Evolutionary conservation across 129 eudicot species (phyloP), one percentile per base, ranked within the genome.

Genomic region (Artemisia annua): DNA sequence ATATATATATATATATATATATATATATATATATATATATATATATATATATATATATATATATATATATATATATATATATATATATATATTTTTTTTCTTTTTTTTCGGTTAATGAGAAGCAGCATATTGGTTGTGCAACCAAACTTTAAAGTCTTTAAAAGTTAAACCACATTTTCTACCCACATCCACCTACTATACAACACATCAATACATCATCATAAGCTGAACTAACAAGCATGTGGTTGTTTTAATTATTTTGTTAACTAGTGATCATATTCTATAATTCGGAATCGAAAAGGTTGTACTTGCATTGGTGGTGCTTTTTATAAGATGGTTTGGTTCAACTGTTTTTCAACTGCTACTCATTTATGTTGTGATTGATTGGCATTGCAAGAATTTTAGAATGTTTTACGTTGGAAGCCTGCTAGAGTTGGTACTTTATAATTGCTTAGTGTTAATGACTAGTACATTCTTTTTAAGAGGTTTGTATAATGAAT

Each of bases 321-420:
- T 63, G 9, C 69, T 58, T 68, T 56, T 62, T 39, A 22, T 44
- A 66, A 58, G 44, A 67, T 48, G 52, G 72, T 72, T 78, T 78
- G 61, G 82, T 71, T 77, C 82, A 78, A 76, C 80, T 76, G 75
- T 75, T 20, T 71, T 71, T 77, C 82, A 78, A 76, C 80, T 76
- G 75, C 80, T 16, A 78, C 61, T 64, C 62, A 64, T 70, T 51
- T 76, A 62, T 78, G 69, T 15, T 44, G 32, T 71, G 64, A 53
- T 59, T 76, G 80, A 76, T 76, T 76, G 58, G 65, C 51, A 61
- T 46, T 20, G 0, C 17, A 71, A 72, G 78, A 78, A 71, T 78
- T 49, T 70, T 52, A 63, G 82, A 71, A 70, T 16, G 72, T 77
- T 28, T 28, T 30, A 30, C 6, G 35, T 30, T 30, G 35, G 35